Evolutionary conservation across 2,329 filamentous ascomycete genomes (phyloP).

Genomic region (Chalaropsis thielavioides): DNA sequence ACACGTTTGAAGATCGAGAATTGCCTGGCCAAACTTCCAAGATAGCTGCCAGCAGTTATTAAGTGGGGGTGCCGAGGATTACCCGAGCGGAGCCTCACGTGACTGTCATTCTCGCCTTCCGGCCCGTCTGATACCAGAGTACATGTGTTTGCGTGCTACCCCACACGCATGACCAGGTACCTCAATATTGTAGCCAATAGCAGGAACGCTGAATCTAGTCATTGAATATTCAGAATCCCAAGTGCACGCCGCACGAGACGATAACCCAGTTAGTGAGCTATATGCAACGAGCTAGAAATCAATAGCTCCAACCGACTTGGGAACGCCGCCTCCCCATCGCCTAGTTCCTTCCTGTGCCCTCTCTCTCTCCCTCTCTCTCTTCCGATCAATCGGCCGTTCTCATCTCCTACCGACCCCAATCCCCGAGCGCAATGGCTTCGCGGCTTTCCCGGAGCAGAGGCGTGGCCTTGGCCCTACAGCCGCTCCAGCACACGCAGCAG

Average conservation of each 20-base stretch:
- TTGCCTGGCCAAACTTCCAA: background rate
- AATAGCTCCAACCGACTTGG: background rate
- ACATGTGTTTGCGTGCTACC: background rate
- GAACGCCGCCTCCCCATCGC: background rate
- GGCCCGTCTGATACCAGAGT: background rate
- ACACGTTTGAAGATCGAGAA: constrained; percentile 5
- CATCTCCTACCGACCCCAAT: background rate
- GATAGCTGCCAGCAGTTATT: background rate
- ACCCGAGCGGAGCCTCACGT: background rate
- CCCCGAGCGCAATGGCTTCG: constrained; percentile 17
- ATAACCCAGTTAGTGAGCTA: background rate
- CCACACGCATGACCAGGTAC: background rate
- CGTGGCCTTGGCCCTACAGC: constrained; percentile 41
- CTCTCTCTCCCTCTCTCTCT: background rate
- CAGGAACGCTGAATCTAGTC: background rate
- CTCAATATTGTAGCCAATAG: constrained; percentile 1
- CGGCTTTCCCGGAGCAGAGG: constrained; percentile 39
- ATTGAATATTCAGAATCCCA: background rate
- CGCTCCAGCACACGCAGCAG: constrained; percentile 26
- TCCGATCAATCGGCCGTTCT: background rate
- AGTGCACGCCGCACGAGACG: background rate
- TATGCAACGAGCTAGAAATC: background rate
- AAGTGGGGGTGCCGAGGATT: background rate
- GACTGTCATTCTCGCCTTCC: background rate
- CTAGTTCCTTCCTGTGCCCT: no score